Evolutionary conservation across 179 eudicot species (phyloP), one percentile per base, ranked within the genome.

Genomic region (Drosera spatulata): DNA sequence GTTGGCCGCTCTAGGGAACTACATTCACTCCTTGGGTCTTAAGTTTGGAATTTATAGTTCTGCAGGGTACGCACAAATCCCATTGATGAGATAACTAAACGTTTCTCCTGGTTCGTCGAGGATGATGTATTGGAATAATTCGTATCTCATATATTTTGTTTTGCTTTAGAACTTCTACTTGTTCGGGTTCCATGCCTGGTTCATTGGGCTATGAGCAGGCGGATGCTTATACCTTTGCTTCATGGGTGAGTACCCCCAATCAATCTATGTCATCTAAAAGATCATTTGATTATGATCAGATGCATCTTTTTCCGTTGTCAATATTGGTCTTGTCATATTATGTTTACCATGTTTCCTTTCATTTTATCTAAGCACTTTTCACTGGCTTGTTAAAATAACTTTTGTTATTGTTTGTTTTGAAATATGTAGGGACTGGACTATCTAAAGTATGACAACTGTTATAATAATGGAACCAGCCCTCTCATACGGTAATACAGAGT

Each of bases 1-100:
- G 41, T 85, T 91, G 39, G 80, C 82, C 69, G 95, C 91, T 58
- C 80, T 91, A 54, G 91, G 91, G 48, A 88, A 85, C 61, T 88
- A 91, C 56, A 91, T 88, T n/a, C 98, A 91, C 44, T 69, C 74
- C 79, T 84, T 85, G 74, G 98, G 96, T 39, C 87, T 91, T 52
- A 84, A 82, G 80, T 73, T 91, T 4, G 98, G 98, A 65, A 83
- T 91, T 58, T 91, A 91, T 61, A 72, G 83, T 0, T 95, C 83
- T 73, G 91, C 98, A 39, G 96, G 98, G 98, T 88, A 85, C 4
- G 33, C 50, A 7, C n/a, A 6, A 45, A 22, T 22, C 1, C 33
- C 33, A 22, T 22, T 22, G 33, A 22, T 22, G 33, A 22, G 33
- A 22, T 22, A 22, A 22, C 33, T 22, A 22, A 22, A 22, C 33